These are phyloP conservation scores for Lactarius hatsudake DNA, from an alignment of 768 basidiomycete species.

Conservation along the genomic window DNA sequence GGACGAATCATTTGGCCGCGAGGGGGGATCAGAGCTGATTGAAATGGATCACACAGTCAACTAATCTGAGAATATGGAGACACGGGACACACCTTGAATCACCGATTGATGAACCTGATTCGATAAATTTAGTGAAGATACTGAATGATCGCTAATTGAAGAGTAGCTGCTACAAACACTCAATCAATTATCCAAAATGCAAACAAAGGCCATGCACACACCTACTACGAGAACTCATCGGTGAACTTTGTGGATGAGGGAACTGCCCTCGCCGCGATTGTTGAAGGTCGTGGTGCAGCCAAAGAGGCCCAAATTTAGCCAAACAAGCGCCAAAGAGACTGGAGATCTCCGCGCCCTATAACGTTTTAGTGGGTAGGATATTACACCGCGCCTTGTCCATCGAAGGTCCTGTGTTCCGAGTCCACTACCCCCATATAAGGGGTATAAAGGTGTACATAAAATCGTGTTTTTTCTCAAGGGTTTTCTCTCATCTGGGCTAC, in stretches of 20 bases:
- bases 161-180: not conserved
- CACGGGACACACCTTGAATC: not conserved
- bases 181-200: not conserved
- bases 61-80: not conserved
- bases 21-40: not conserved
- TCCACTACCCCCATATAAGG: no score
- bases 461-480: no score
- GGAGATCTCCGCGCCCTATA: no score
- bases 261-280: no score
- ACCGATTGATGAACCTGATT: not conserved
- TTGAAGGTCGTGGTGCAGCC: no score
- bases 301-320: no score
- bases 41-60: not conserved
- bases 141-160: not conserved
- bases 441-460: no score
- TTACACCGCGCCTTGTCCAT: no score
- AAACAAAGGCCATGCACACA: not conserved
- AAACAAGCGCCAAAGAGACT: no score
- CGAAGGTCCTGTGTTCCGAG: no score
- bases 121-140: not conserved
- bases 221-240: not conserved
- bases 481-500: no score
- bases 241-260: not conserved
- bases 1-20: not conserved
- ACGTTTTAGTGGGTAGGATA: no score